These are phyloP conservation scores for Leccinum subfulvum DNA, from an alignment of 1,284 basidiomycete genomes.

Conservation along the genomic window DNA sequence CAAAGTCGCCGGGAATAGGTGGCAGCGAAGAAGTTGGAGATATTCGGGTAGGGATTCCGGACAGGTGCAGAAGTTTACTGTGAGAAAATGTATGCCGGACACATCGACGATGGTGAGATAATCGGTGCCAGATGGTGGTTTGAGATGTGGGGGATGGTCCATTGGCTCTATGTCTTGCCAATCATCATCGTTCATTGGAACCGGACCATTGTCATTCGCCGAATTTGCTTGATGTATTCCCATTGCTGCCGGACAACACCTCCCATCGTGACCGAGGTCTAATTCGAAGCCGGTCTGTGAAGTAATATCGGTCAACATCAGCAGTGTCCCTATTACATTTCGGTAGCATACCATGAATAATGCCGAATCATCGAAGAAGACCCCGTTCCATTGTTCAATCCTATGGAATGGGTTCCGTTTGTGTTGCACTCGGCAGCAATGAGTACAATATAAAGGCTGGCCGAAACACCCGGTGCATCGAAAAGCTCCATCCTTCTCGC, in stretches of 20 bases:
- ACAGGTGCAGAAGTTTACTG: not conserved
- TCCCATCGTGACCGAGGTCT: not conserved
- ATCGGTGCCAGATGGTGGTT: not conserved
- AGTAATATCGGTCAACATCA: not conserved
- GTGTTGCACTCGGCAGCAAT: not conserved
- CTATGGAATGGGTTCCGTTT: not conserved
- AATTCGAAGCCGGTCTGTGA: not conserved
- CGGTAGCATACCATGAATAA: not conserved
- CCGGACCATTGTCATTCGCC: not conserved
- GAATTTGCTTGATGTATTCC: not conserved
- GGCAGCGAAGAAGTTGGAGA: not conserved
- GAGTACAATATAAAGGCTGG: not conserved
- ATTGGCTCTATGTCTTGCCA: not conserved
- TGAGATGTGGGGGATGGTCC: not conserved
- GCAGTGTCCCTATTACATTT: too few species aligned
- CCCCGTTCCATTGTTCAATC: not conserved
- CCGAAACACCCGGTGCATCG: not conserved
- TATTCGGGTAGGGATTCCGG: constrained; percentile 12
- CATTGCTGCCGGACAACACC: not conserved
- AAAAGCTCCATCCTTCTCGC: not conserved
- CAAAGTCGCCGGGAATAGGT: not conserved
- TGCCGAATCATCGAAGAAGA: not conserved
- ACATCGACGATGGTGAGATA: not conserved
- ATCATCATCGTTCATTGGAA: not conserved
- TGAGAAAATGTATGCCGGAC: not conserved